Conservation (phyloP, 805 yeast genomes). For the Candida hungchunana region DNA sequence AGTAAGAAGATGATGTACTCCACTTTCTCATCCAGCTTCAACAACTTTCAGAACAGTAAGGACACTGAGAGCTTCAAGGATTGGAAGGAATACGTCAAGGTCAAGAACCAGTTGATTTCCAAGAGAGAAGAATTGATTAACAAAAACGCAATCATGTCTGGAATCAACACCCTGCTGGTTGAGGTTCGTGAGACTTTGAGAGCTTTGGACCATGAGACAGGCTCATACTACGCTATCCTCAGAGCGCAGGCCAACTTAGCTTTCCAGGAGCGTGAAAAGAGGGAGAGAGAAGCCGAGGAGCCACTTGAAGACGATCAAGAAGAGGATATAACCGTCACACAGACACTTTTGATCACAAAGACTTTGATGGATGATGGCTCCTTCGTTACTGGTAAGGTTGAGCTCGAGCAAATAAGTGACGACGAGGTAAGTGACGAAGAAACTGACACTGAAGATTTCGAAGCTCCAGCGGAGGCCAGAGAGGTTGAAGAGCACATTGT, state of each 20-base stretch:
- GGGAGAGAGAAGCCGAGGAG: conserved; percentile 29
- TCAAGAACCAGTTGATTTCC: conserved; percentile 50
- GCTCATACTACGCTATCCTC: conserved; percentile 51
- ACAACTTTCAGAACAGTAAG: conserved; percentile 19
- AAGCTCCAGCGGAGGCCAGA: no score
- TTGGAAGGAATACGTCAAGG: conserved; percentile 57
- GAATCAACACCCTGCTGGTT: conserved; percentile 30
- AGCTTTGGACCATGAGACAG: conserved; percentile 53
- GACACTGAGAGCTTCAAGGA: conserved; percentile 41
- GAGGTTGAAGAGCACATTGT: conserved; percentile 3
- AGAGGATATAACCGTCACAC: conserved; percentile 11
- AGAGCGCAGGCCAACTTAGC: conserved; percentile 56
- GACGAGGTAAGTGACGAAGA: conserved; percentile 12
- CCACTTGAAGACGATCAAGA: conserved; percentile 8
- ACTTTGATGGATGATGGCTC: conserved; percentile 18
- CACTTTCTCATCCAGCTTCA: conserved; percentile 20
- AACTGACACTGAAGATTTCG: conserved; percentile 4
- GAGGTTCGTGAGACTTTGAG: conserved; percentile 38
- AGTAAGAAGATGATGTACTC: conserved; percentile 50
- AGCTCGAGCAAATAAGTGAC: conserved; percentile 11
- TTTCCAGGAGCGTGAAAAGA: conserved; percentile 50
- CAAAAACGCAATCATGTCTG: conserved; percentile 29
- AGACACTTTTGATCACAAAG: conserved; percentile 12
- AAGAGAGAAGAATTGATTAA: conserved; percentile 49
- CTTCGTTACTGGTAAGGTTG: conserved; percentile 15